These are phyloP conservation scores for Cladosporium sp. DNA, from an alignment of 2,329 filamentous ascomycete species.

Conservation along the genomic window DNA sequence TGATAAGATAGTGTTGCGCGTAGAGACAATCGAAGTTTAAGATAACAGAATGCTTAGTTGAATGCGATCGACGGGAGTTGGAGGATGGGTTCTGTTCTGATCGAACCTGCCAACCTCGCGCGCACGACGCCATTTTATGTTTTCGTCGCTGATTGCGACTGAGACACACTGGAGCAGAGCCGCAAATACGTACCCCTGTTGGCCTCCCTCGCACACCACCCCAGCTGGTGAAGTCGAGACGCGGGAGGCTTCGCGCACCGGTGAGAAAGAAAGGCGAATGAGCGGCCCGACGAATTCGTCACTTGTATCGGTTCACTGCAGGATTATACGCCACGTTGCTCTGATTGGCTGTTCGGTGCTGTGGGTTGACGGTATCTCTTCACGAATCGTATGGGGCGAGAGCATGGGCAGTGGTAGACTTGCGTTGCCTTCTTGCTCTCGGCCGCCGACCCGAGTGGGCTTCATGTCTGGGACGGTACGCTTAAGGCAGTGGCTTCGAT, in stretches of 20 bases:
- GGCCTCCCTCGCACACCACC: not conserved
- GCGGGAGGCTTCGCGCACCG: not conserved
- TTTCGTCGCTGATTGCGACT: not conserved
- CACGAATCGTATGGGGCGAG: not conserved
- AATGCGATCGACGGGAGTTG: too few relatives aligned
- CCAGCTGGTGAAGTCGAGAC: not conserved
- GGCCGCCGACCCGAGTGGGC: not conserved
- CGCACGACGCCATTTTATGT: conserved; percentile 9
- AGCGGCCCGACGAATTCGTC: not conserved
- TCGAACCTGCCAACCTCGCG: conserved; percentile 5
- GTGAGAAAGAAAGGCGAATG: not conserved
- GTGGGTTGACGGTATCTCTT: not conserved
- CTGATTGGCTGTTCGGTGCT: not conserved
- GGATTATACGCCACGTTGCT: not conserved
- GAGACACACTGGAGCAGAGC: conserved; percentile 1
- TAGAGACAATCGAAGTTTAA: not conserved
- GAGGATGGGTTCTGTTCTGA: not conserved
- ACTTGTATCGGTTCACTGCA: not conserved
- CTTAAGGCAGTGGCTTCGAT: not conserved
- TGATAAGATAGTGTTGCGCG: not conserved
- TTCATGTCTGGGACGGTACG: not conserved
- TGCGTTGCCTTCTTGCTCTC: not conserved
- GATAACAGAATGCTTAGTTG: not conserved
- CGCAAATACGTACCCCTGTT: not conserved
- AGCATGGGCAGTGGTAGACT: not conserved